Base-by-base conservation (phyloP, 768 basidiomycete species). In the Tylopilus balloui region DNA sequence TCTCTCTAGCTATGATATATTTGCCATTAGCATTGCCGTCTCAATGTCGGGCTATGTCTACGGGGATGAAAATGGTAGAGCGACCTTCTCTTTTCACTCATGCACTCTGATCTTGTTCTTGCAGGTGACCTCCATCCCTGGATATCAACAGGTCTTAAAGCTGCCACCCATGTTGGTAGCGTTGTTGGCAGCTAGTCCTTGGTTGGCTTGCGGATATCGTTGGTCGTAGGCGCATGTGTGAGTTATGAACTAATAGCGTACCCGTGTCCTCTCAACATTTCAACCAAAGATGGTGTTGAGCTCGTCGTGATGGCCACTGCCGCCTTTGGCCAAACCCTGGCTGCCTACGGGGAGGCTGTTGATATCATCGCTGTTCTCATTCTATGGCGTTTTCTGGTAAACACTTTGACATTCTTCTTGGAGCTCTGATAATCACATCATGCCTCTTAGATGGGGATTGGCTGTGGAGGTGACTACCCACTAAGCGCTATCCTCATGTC, bases 391-490 rank as follows among this genome's bases (percentile, higher is more conserved):
- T 88, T 89, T 70, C 67, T 92, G 35, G 78, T 76, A 65, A 54
- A 73, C 49, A 25, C 31, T 25, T 19, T 6, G 10, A 10, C 28
- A 14, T 20, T 23, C 19, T 20, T 23, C 29, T 37, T 36, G 12
- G 32, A 13, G 10, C 4, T 39, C 14, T 51, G 40, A 23, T 42
- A 8, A 29, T 24, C 27, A 41, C 27, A 10, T 24, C 39, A 45
- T 24, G 15, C 8, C 5, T 37, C 21, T 17, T 43, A 79, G 83
- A 80, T 81, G 78, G 88, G 89, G 1, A 61, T 92, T 5, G 91
- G 92, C 1, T 87, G 92, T 23, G 92, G 91, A 12, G 91, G 91
- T 6, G 90, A 92, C 58, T 89, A 92, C 61, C 90, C 91, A 23
- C 67, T 90, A 0, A 80, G 78, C 40, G 86, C 92, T 11, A 81